These are phyloP conservation scores for Kuraishia hungarica DNA, from an alignment of 805 yeast species.

Conservation along the genomic window DNA sequence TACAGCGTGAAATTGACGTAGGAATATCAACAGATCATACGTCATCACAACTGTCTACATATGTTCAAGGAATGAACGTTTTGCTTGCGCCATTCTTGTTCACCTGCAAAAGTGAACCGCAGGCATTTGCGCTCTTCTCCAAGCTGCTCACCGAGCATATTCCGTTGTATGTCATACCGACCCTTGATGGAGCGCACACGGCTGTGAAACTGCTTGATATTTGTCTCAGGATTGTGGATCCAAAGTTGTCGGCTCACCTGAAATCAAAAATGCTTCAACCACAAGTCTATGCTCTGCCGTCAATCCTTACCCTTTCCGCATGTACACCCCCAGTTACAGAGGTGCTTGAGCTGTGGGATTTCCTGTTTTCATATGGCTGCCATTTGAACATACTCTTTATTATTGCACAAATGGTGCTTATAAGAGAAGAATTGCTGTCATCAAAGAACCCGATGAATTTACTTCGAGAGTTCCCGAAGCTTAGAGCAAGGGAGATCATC, in stretches of 20 bases:
- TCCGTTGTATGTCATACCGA: slow-evolving; percentile 73
- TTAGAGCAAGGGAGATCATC: slow-evolving; percentile 68
- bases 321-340: slow-evolving; percentile 81
- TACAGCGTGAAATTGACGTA: slow-evolving; percentile 13
- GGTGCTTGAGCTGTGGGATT: slow-evolving; percentile 80
- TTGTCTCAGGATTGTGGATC: slow-evolving; percentile 65
- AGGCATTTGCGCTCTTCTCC: slow-evolving; percentile 69
- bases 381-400: slow-evolving; percentile 81
- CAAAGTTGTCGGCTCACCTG: slow-evolving; percentile 51
- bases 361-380: slow-evolving; percentile 82
- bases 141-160: slow-evolving; percentile 53
- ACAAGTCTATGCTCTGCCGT: slow-evolving; percentile 79
- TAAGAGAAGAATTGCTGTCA: slow-evolving; percentile 52
- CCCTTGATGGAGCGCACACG: slow-evolving; percentile 72
- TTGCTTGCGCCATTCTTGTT: slow-evolving; percentile 77
- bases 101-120: slow-evolving; percentile 72
- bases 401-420: slow-evolving; percentile 71
- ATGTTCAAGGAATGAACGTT: slow-evolving; percentile 93
- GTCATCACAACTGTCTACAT: slow-evolving; percentile 26
- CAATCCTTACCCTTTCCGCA: slow-evolving; percentile 76
- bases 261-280: slow-evolving; percentile 66
- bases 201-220: slow-evolving; percentile 69
- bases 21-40: background rate
- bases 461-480: slow-evolving; percentile 60
- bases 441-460: slow-evolving; percentile 67